Evolutionary conservation across 352 stramenopile species (phyloP).

Genomic region (Pythium brachiatum): DNA sequence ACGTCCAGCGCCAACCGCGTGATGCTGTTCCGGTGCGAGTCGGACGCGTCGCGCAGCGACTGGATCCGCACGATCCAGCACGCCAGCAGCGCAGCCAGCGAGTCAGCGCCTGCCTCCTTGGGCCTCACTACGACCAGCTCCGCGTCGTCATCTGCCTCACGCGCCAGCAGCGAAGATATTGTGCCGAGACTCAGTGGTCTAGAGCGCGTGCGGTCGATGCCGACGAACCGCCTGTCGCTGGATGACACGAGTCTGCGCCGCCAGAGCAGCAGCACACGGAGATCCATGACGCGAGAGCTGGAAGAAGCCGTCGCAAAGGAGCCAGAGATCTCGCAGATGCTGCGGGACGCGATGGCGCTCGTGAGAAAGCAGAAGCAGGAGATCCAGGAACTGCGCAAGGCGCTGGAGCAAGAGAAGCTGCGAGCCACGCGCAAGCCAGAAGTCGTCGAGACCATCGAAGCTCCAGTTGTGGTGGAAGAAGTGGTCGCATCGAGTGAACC

Average conservation of each 20-base stretch:
- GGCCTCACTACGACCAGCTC: background rate
- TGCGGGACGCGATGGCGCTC: constrained; percentile 66
- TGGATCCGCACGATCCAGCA: constrained; percentile 29
- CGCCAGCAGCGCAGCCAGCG: background rate
- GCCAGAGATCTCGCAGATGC: constrained; percentile 48
- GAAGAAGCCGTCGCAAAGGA: constrained; percentile 22
- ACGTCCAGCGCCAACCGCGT: constrained; percentile 35
- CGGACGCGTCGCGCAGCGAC: constrained; percentile 11
- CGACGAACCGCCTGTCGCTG: constrained; percentile 22
- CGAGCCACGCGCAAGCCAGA: background rate
- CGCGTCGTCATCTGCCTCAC: constrained; percentile 20
- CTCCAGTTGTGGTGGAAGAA: background rate
- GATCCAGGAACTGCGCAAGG: constrained; percentile 44
- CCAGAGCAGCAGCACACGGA: background rate
- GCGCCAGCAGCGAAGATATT: constrained; percentile 14
- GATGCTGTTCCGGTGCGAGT: constrained; percentile 35
- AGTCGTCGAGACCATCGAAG: constrained; percentile 1
- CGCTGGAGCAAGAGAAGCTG: constrained; percentile 21
- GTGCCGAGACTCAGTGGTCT: constrained; percentile 7
- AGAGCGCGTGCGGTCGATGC: constrained; percentile 7
- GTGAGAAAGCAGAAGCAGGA: constrained; percentile 70
- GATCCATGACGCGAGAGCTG: background rate
- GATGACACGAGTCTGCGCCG: constrained; percentile 22
- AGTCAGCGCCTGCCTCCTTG: background rate
- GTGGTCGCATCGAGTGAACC: background rate